Conservation (phyloP, 2,329 filamentous ascomycete species). For the Fusarium brachygibbosum region DNA sequence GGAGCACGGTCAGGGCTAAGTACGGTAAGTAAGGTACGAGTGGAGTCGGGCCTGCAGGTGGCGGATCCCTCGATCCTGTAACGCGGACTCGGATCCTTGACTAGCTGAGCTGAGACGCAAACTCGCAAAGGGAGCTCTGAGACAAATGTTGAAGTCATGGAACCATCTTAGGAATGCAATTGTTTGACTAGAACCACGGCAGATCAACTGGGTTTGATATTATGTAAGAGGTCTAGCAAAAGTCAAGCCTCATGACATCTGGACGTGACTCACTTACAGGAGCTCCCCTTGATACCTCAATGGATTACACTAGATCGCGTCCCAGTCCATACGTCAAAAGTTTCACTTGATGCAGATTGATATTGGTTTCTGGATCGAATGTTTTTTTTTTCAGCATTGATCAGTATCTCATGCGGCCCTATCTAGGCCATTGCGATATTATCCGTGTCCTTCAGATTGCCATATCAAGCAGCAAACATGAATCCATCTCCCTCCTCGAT, state of each 20-base stretch:
- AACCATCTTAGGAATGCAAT: neutral
- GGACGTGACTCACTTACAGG: neutral
- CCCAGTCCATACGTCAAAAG: neutral
- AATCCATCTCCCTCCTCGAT: constrained; percentile 7
- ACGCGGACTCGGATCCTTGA: constrained; percentile 10
- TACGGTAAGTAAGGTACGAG: constrained; percentile 13
- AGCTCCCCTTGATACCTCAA: neutral
- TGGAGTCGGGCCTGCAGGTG: neutral
- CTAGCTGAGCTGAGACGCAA: constrained; percentile 10
- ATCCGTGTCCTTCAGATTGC: constrained; percentile 19
- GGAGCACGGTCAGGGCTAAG: constrained; percentile 18
- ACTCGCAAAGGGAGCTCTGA: constrained; percentile 1
- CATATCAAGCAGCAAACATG: constrained; percentile 16
- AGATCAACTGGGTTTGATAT: neutral
- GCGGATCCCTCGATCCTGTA: constrained; percentile 11
- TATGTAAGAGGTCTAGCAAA: neutral
- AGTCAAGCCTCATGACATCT: neutral
- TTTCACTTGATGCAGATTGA: neutral
- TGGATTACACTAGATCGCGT: neutral
- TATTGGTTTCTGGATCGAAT: neutral
- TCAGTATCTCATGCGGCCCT: constrained; percentile 10
- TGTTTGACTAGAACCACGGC: constrained; percentile 2
- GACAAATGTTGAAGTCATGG: neutral
- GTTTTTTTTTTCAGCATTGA: constrained; percentile 20
- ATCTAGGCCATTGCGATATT: constrained; percentile 17